Base-by-base conservation (phyloP, 345 rosid species). In the Noccaea caerulescens region DNA sequence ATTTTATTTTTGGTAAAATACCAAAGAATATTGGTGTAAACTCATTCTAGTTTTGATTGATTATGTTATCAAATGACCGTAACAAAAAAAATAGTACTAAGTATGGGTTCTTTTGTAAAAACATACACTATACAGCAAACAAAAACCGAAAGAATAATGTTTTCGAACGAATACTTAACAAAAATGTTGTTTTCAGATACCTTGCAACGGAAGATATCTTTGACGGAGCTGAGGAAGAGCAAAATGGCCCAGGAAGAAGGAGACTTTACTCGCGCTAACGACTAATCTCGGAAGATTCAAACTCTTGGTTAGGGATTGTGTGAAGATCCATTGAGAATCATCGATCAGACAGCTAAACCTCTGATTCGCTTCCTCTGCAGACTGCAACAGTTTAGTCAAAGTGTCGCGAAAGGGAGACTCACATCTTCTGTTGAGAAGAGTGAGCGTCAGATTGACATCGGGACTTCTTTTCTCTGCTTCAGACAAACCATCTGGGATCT, bases 401-500 rank as follows among this genome's bases (percentile, higher is more conserved):
- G 18, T 16, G 18, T 16, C 18, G 18, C 18, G 18, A 16, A 16
- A 16, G 18, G 18, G 18, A 16, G 86, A 41, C 7, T 0, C 1
- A 0, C 72, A 59, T 18, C 69, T 55, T 41, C 1, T 12, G 66
- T 76, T 70, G 0, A 76, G 71, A 41, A 47, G 62, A 5, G 55
- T 68, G 0, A 75, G 8, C 1, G 36, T 58, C 3, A 44, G 63
- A 1, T 47, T 75, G 34, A 67, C 1, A 34, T 8, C 14, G 50
- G 38, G 1, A 80, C 82, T 63, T 0, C 76, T 37, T 4, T 82
- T 32, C 33, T 75, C 68, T 1, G 77, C 58, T 60, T 30, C 58
- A 43, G 89, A 81, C 39, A 58, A 66, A 58, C 80, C 0, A n/a
- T 66, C 62, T 27, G 57, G 14, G 71, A 82, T 11, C 46, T 66